phyloP scores from a whole-genome alignment of 2,329 filamentous ascomycete species.

The Colletotrichum salicis region DNA sequence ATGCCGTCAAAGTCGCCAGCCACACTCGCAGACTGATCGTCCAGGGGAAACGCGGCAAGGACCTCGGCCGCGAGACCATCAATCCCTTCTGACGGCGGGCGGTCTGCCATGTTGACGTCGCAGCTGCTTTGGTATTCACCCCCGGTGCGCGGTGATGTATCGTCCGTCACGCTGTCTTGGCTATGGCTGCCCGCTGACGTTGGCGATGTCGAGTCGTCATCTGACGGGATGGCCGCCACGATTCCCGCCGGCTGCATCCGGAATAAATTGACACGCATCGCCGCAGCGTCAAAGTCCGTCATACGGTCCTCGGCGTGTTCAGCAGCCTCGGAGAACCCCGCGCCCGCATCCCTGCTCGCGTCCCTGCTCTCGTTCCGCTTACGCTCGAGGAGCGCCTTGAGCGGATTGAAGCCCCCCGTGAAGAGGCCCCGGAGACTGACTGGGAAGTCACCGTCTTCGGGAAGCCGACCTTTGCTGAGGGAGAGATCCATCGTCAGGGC shows the following conservation, averaged over 20 bases:
- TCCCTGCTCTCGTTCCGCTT: slow-evolving; percentile 35
- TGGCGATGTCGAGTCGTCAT: slow-evolving; percentile 38
- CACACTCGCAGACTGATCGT: slow-evolving; percentile 40
- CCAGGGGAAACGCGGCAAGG: slow-evolving; percentile 46
- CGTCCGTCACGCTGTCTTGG: slow-evolving; percentile 25
- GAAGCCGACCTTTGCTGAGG: slow-evolving; percentile 53
- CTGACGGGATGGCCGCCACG: slow-evolving; percentile 34
- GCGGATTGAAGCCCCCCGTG: slow-evolving; percentile 49
- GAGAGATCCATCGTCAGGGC: slow-evolving; percentile 56
- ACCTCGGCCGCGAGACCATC: slow-evolving; percentile 45
- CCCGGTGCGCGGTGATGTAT: slow-evolving; percentile 14
- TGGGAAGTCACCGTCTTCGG: slow-evolving; percentile 53
- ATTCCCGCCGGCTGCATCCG: slow-evolving; percentile 28
- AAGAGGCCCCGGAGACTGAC: slow-evolving; percentile 51
- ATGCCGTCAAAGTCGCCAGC: slow-evolving; percentile 41
- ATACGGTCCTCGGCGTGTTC: background rate
- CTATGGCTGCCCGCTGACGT: slow-evolving; percentile 14
- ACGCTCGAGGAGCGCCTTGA: slow-evolving; percentile 45
- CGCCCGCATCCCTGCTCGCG: background rate
- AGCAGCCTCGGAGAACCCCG: background rate
- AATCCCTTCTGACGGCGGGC: slow-evolving; percentile 42
- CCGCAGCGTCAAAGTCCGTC: slow-evolving; percentile 28
- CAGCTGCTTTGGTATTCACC: slow-evolving; percentile 11
- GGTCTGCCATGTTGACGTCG: slow-evolving; percentile 32
- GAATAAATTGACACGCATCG: slow-evolving; percentile 27